Evolutionary conservation across 1,139 yeast genomes (phyloP).

Genomic region (Chernovozyma aurita): DNA sequence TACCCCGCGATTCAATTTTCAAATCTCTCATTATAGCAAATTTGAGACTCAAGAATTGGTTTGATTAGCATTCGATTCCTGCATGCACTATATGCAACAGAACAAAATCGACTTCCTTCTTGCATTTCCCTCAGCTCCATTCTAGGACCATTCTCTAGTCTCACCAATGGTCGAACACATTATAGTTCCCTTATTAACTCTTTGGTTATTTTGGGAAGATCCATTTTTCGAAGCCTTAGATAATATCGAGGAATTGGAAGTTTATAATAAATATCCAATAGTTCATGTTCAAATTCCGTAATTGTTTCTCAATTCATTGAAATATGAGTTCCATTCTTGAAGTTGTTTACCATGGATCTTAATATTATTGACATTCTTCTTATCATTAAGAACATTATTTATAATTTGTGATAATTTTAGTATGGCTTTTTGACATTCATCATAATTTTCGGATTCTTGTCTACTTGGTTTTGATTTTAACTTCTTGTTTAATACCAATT

Average conservation of each 20-base stretch:
- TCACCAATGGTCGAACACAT: not conserved
- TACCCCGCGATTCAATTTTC: too few species aligned
- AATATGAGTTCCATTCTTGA: slow-evolving; percentile 5
- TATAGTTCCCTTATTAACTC: not conserved
- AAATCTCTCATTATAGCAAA: too few species aligned
- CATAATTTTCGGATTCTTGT: slow-evolving; percentile 36
- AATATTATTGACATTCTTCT: slow-evolving; percentile 2
- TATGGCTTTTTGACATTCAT: slow-evolving; percentile 28
- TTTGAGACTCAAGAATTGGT: too few species aligned
- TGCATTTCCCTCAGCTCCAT: too few species aligned
- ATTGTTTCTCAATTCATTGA: slow-evolving; percentile 1
- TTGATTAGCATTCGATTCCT: too few species aligned
- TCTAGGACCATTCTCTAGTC: too few species aligned
- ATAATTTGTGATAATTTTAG: slow-evolving; percentile 21
- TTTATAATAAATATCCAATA: too few species aligned
- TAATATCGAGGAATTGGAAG: not conserved
- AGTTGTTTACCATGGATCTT: slow-evolving; percentile 1
- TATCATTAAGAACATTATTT: slow-evolving; percentile 9
- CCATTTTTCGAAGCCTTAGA: not conserved
- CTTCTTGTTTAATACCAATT: slow-evolving; percentile 29
- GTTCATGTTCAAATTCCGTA: too few species aligned
- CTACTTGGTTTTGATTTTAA: slow-evolving; percentile 39
- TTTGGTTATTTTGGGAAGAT: slow-evolving; percentile 4
- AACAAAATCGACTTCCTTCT: too few species aligned
- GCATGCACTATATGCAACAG: too few species aligned